These are phyloP conservation scores for Ophiostoma perfectum DNA, from an alignment of 2,329 filamentous ascomycete genomes.

Conservation along the genomic window DNA sequence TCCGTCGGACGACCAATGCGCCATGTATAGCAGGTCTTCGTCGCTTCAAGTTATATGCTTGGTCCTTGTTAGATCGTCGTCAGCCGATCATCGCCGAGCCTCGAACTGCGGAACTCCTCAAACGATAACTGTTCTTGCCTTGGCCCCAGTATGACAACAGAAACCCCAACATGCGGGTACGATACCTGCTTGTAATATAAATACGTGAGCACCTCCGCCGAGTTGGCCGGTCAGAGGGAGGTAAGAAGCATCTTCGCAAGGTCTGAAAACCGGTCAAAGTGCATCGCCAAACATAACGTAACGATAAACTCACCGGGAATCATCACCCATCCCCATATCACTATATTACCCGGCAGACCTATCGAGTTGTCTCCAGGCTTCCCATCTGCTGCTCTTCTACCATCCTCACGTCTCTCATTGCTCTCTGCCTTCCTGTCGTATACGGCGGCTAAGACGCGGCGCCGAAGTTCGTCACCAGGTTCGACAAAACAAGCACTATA, in stretches of 20 bases:
- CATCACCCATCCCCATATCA: neutral
- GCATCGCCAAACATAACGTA: neutral
- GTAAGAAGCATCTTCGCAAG: neutral
- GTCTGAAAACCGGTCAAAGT: neutral
- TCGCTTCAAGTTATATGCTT: neutral
- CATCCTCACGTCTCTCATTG: neutral
- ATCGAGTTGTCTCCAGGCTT: too few species aligned
- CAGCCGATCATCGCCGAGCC: neutral
- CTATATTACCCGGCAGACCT: neutral
- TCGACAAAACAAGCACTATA: too few species aligned
- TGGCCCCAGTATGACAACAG: neutral
- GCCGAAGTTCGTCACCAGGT: too few species aligned
- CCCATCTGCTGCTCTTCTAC: neutral
- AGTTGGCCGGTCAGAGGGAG: neutral
- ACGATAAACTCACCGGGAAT: neutral
- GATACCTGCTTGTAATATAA: neutral
- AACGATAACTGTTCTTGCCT: neutral
- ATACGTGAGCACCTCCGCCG: neutral
- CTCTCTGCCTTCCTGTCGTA: neutral
- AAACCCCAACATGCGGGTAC: neutral
- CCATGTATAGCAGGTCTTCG: too few species aligned
- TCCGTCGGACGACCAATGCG: neutral
- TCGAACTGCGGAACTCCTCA: neutral
- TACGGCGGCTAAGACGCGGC: too few species aligned
- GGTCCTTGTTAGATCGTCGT: neutral